Base-by-base conservation (phyloP, 1,284 basidiomycete species). In the Malassezia dermatis region DNA sequence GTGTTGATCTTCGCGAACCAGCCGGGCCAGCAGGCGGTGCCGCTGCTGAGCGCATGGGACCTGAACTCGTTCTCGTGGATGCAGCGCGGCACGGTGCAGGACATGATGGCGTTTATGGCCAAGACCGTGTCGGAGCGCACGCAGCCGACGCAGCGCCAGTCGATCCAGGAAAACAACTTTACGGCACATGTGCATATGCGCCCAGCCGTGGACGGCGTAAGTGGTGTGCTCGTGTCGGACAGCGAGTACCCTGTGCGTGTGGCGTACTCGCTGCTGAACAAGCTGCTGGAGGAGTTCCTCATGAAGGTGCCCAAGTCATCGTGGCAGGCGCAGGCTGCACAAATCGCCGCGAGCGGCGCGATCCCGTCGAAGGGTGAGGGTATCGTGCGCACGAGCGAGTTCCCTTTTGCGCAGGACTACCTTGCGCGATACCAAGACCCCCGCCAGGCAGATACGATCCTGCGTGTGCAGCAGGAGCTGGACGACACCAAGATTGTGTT, bases 401-500 rank as follows among this genome's bases (percentile, higher is more conserved):
- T 77, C 73, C 64, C 78, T 0, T 78, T 87, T 53, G 80, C 89
- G 62, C 81, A 83, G 48, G 82, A 81, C 15, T 96, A 91, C 76
- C 77, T 98, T 46, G 79, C 82, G 74, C 90, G 93, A 77, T 98
- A 95, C 77, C 94, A 99, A 78, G 94, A 99, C 76, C 94, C 94
- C 8, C 82, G 85, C 61, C 91, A 98, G 78, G 94, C 94, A 4
- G 94, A 99, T 78, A 86, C 88, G 17, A 96, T 99, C 71, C 93
- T 98, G 91, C 84, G 86, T 68, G 94, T 99, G 15, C 94, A 99
- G 76, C 86, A 90, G 75, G 94, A 99, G 75, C 77, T 99, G 45
- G 94, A 99, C 74, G 94, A 99, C 79, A 98, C 94, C 8, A 99
- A 99, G 84, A 93, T 99, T 65, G 84, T 98, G 32, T 26, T 58